Evolutionary conservation across 176 grass and related monocot species (phyloP), one percentile per base, ranked within the genome.

Genomic region (Neostapfia colusana): DNA sequence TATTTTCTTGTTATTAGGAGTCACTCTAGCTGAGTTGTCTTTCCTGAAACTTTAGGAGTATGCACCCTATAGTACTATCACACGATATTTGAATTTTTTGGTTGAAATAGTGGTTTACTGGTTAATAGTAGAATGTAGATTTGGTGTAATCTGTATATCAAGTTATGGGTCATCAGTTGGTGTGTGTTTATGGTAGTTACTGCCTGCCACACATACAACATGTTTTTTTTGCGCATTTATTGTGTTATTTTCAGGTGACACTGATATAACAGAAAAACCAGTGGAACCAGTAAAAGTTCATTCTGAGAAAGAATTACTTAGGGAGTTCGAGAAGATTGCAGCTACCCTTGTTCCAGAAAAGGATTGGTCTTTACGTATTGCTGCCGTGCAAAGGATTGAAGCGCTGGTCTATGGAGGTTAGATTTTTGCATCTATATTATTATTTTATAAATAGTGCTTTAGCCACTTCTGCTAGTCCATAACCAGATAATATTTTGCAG

Each of bases 381-480:
- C 89, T 86, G 94, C 90, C 70, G 81, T 97, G 76, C 94, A 93
- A 85, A 91, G 94, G 84, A 72, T 97, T 76, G 94, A 97, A 93
- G 91, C 91, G 17, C 74, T 97, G 14, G 75, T 93, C 8, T 93
- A 82, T 82, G 94, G 94, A 97, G 94, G 94, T 97, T 66, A 36
- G 16, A 85, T 16, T 59, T 82, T 37, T 53, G 63, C 2, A 70
- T 59, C 24, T 41, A 73, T 74, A 56, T 78, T 31, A 38, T 77
- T 79, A 45, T 70, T 58, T 58, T 67, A 38, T 83, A 23, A 57
- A 65, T 43, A 58, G 72, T 76, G 34, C 45, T 69, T 72, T 79
- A 43, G 73, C 42, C 44, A 70, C 55, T 81, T 51, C 78, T 36
- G 45, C 64, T 85, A 20, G 68, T 62, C 54, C 17, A 37, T 80